Percentiles rank a stretch among this genome's conserved stretches.
These are phyloP conservation scores for Wallacemonas sp. DNA, from an alignment of 208 protist genomes.

Conservation along the genomic window DNA sequence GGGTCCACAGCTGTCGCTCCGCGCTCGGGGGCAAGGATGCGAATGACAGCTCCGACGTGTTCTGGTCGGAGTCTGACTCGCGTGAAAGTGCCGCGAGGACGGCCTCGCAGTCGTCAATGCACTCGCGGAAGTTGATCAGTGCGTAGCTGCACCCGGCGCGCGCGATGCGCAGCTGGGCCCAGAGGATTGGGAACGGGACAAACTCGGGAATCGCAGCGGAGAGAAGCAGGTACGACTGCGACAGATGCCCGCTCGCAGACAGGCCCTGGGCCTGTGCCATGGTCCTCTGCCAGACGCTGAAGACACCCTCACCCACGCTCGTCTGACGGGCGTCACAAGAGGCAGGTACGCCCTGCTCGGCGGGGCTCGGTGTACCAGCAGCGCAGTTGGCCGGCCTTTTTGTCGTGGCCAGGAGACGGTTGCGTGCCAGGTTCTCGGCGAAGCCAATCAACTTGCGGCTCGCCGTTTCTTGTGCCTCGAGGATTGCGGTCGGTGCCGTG, in stretches of 20 bases:
- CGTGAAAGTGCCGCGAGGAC: constrained; percentile 14
- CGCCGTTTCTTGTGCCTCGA: neutral
- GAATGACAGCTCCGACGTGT: neutral
- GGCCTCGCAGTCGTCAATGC: constrained; percentile 59
- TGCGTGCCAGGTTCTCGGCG: neutral
- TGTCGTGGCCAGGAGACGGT: neutral
- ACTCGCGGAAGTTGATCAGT: constrained; percentile 78
- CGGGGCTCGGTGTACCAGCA: no score
- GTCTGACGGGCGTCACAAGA: no score
- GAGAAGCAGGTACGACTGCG: constrained; percentile 31
- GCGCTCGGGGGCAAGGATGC: neutral
- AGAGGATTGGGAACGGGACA: neutral
- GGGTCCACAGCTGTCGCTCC: constrained; percentile 23
- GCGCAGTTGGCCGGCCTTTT: neutral
- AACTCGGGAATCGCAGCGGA: constrained; percentile 28
- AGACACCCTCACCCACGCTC: neutral
- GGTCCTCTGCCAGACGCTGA: neutral
- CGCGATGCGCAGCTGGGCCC: constrained; percentile 28
- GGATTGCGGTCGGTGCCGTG: neutral
- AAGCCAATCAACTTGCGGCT: neutral
- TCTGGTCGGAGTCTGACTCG: neutral
- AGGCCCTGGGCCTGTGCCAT: constrained; percentile 16
- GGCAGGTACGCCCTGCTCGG: no score
- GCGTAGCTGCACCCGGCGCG: constrained; percentile 61
- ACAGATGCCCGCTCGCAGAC: constrained; percentile 10